These are phyloP conservation scores for Rubia peregrina DNA, from an alignment of 305 asterid genomes.

Conservation along the genomic window DNA sequence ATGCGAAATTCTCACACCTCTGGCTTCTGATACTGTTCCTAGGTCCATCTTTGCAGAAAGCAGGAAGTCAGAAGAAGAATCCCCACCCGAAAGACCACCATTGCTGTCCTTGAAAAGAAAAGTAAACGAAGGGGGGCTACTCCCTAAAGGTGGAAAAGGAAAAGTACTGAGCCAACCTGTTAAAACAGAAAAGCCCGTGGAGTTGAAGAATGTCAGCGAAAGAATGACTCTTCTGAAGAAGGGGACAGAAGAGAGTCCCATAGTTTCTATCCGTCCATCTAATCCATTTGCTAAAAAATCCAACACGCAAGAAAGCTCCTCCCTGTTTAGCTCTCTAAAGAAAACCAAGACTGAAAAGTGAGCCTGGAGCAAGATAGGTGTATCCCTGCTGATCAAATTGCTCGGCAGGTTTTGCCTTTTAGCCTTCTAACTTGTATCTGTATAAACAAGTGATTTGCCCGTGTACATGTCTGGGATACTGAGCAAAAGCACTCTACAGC, in stretches of 20 bases:
- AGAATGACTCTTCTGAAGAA: conserved; percentile 14
- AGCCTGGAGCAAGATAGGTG: conserved; percentile 14
- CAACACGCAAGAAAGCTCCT: conserved; percentile 41
- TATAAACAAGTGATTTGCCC: not conserved
- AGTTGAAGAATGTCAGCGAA: conserved; percentile 22
- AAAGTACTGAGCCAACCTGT: conserved; percentile 25
- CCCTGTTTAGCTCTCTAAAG: conserved; percentile 67
- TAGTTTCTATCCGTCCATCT: conserved; percentile 41
- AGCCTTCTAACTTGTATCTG: not conserved
- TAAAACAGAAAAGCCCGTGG: conserved; percentile 27
- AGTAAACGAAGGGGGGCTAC: conserved; percentile 34
- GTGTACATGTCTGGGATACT: conserved; percentile 9
- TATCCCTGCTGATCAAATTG: not conserved
- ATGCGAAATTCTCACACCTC: conserved; percentile 18
- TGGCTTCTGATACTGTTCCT: conserved; percentile 24
- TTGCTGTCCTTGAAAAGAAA: conserved; percentile 30
- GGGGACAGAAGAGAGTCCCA: conserved; percentile 29
- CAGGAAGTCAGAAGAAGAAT: conserved; percentile 32
- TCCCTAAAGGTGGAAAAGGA: conserved; percentile 23
- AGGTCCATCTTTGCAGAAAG: conserved; percentile 33
- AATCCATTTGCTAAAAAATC: conserved; percentile 88
- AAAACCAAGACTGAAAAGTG: conserved; percentile 38
- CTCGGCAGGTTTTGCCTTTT: conserved; percentile 4
- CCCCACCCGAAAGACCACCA: conserved; percentile 29
- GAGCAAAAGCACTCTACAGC: not conserved